Evolutionary conservation across 2,329 filamentous ascomycete genomes (phyloP), one percentile per base, ranked within the genome.

Genomic region (Aspergillus carbonarius): DNA sequence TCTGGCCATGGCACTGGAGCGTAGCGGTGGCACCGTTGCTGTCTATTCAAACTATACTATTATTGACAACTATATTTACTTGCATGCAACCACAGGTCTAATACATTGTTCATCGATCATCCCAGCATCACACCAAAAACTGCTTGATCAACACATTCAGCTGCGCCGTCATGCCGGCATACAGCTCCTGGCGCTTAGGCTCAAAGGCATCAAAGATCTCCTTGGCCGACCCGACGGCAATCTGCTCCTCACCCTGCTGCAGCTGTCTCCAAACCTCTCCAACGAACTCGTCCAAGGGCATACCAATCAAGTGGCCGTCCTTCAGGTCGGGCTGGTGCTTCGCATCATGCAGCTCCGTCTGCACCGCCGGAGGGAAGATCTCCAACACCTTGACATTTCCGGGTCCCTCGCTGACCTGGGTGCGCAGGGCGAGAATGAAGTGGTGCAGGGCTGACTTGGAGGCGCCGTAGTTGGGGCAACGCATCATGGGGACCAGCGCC

Each of bases 391-490:
- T 82, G 64, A 84, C 74, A 48, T 81, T 78, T 0, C 76, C 75
- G 1, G 63, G 63, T 1, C 62, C 65, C n/a, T 58, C 61, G 50
- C 76, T 76, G 34, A 85, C 62, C 65, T 85, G 82, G 59, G 81
- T 76, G 1, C 83, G 77, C 27, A 85, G 72, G 5, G 74, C 75
- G 5, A 85, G 72, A 20, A 84, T 76, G 70, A 81, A 82, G 60
- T 82, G 79, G 61, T 85, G 82, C 46, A 85, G 67, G 0, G 83
- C 83, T 0, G 83, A 82, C 68, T 85, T 85, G 35, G 78, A 77
- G 1, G 83, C 82, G 60, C 80, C 82, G 70, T 85, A 85, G 66
- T 83, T 83, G 0, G 78, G 73, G 23, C 77, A 79, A 17, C 75
- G 72, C 6, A 76, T 64, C 27, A 81, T 72, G 0, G 83, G 83